phyloP scores from a whole-genome alignment of 768 basidiomycete genomes.

The Hydnomerulius pinastri region DNA sequence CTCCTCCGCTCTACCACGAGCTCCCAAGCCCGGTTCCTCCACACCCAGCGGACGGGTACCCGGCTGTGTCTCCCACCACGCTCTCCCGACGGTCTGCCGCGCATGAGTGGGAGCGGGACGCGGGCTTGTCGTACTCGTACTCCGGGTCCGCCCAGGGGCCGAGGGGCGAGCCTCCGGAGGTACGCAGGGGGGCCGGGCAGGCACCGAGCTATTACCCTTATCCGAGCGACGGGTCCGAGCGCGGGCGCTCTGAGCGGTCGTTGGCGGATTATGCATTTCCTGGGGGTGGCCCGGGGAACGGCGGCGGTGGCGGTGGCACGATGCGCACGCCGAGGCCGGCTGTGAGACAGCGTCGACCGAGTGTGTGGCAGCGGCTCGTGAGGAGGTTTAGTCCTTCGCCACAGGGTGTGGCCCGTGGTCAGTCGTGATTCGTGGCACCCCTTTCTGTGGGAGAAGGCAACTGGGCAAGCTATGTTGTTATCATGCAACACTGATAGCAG shows the following conservation, averaged over 20 bases:
- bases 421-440: constrained; percentile 11
- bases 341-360: constrained; percentile 21
- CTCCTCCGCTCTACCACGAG: constrained; percentile 25
- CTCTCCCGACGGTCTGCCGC: constrained; percentile 20
- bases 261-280: constrained; percentile 6
- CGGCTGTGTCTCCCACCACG: constrained; percentile 3
- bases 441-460: background rate
- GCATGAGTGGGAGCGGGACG: too few species aligned
- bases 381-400: constrained; percentile 24
- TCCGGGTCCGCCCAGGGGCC: background rate
- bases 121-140: constrained; percentile 6
- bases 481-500: too few species aligned
- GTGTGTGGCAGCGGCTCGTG: constrained; percentile 27
- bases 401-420: constrained; percentile 14
- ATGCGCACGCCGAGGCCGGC: background rate
- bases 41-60: constrained; percentile 28
- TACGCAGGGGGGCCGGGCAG: background rate
- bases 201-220: background rate
- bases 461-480: too few species aligned
- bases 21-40: constrained; percentile 6
- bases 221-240: constrained; percentile 4
- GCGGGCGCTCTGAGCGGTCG: constrained; percentile 8
- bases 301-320: background rate
- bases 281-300: too few species aligned
- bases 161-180: constrained; percentile 12